These are phyloP conservation scores for Tilletiopsis washingtonensis DNA, from an alignment of 1,284 basidiomycete species.

Conservation along the genomic window DNA sequence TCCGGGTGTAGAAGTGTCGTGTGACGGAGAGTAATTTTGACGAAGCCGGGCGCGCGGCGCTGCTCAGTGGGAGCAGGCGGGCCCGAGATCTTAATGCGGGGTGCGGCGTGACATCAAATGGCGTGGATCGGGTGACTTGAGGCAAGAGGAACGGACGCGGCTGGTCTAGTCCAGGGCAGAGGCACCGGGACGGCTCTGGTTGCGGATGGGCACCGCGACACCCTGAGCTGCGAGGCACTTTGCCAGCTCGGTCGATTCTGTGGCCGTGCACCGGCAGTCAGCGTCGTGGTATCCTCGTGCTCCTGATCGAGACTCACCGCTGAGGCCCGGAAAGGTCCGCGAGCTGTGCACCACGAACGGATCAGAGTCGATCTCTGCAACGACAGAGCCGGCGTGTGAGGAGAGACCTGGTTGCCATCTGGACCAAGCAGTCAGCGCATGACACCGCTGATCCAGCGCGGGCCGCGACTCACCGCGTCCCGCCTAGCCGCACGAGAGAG, in stretches of 20 bases:
- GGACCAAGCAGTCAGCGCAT: background rate
- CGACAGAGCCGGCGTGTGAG: constrained; percentile 9
- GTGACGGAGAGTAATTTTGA: no score
- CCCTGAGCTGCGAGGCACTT: constrained; percentile 25
- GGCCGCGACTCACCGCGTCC: background rate
- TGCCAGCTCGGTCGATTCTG: constrained; percentile 23
- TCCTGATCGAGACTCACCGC: background rate
- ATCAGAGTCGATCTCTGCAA: constrained; percentile 13
- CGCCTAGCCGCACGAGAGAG: constrained; percentile 15
- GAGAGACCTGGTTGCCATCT: background rate
- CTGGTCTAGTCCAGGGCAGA: no score
- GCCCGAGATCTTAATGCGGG: no score
- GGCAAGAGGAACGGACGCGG: no score
- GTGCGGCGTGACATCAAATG: no score
- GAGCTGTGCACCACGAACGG: constrained; percentile 22
- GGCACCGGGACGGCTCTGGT: no score
- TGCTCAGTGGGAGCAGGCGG: no score
- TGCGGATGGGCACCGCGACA: constrained; percentile 25
- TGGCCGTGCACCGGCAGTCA: no score
- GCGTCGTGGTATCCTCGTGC: no score
- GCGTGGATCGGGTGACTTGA: no score
- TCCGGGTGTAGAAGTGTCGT: no score
- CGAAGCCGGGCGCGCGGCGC: no score
- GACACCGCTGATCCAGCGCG: background rate
- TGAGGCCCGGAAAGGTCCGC: constrained; percentile 23